Conservation (phyloP, 352 stramenopile genomes). For the Globisporangium radiosum region DNA sequence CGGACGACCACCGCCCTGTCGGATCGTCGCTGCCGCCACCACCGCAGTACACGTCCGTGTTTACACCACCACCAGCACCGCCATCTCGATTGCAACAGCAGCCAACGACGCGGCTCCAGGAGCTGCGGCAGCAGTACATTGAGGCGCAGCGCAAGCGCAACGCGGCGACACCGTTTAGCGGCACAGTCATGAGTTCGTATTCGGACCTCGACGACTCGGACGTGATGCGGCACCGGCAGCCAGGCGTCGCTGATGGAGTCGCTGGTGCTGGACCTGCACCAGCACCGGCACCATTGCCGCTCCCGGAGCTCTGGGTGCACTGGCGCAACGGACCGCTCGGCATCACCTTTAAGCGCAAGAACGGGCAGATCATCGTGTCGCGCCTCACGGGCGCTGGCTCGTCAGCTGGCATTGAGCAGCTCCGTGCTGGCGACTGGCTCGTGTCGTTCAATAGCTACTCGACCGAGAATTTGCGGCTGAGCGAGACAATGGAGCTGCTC, state of each 20-base stretch:
- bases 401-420: slow-evolving; percentile 54
- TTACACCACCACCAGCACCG: neutral
- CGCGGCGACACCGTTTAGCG: slow-evolving; percentile 18
- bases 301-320: slow-evolving; percentile 60
- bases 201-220: slow-evolving; percentile 66
- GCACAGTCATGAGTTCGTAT: slow-evolving; percentile 49
- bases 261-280: neutral
- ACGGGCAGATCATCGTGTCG: slow-evolving; percentile 72
- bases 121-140: slow-evolving; percentile 67
- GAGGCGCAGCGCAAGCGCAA: slow-evolving; percentile 56
- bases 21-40: slow-evolving; percentile 11
- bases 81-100: neutral
- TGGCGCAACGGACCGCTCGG: slow-evolving; percentile 68
- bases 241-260: too few species aligned
- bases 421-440: slow-evolving; percentile 66
- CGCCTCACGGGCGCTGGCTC: slow-evolving; percentile 65
- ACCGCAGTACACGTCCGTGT: slow-evolving; percentile 18
- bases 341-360: slow-evolving; percentile 77
- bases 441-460: slow-evolving; percentile 68
- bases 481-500: slow-evolving; percentile 78
- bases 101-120: slow-evolving; percentile 28
- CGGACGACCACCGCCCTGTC: slow-evolving; percentile 1
- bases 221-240: slow-evolving; percentile 26
- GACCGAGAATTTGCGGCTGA: slow-evolving; percentile 50
- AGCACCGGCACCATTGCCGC: slow-evolving; percentile 15